Evolutionary conservation across 768 basidiomycete species (phyloP), one percentile per base, ranked within the genome.

Genomic region (Agaricus blazei): DNA sequence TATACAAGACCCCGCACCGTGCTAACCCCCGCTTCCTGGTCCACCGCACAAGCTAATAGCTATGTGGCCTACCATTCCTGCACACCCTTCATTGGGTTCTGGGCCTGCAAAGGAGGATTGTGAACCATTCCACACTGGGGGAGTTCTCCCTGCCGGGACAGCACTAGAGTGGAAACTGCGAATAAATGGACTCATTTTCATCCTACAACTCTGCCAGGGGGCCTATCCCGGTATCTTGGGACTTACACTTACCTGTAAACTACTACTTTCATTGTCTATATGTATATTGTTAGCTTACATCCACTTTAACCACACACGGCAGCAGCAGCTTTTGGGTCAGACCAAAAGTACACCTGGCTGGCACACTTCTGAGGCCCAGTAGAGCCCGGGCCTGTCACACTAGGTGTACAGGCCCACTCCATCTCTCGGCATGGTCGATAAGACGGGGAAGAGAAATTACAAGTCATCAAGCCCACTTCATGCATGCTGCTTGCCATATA

Each of bases 391-490:
- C 83, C 75, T 75, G 83, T 83, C 83, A 81, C 81, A 85, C 12
- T 86, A 82, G 78, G 77, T 85, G 81, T 67, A 66, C 63, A 31
- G 31, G 31, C 31, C 31, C 31, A 31, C 86, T 87, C 87, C 88
- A 69, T 80, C 75, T 68, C 87, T 88, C 87, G 83, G 77, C 88
- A 90, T 85, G 80, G 88, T 89, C 88, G 87, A 85, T 89, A 89
- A 72, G 87, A 87, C 86, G 87, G 87, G 87, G 87, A 89, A 90
- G 87, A 90, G 88, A 89, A 77, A 77, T 31, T 9, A 31, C 31
- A 31, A 31, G 81, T 85, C 87, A 88, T 88, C 85, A 67, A 53
- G 31, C 47, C 59, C 34, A 31, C 54, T 48, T 58, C 31, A 26
- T 23, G 34, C 36, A 44, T 34, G 28, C 19, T 28, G 9, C 31